Evolutionary conservation across 768 basidiomycete genomes (phyloP).

Genomic region (Termitomyces sp.): DNA sequence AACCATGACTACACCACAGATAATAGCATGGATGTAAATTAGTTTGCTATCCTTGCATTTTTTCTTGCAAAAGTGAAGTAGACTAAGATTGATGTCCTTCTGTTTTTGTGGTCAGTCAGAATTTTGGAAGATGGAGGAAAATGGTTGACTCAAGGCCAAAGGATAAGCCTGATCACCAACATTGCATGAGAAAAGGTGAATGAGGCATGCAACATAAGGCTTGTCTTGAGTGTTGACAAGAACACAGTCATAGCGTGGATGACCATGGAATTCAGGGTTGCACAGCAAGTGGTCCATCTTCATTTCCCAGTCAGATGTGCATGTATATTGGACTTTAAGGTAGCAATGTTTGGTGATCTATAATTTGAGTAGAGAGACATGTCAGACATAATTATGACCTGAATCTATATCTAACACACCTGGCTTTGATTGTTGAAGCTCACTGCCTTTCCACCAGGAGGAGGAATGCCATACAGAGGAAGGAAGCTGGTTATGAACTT

Average conservation of each 20-base stretch:
- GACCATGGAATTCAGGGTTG: not conserved
- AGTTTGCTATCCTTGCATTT: not conserved
- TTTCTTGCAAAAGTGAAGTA: not conserved
- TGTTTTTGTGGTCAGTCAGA: not conserved
- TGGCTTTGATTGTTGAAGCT: not conserved
- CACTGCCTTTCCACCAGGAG: not conserved
- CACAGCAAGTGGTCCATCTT: not conserved
- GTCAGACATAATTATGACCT: not conserved
- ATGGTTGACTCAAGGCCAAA: not conserved
- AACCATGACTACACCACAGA: not conserved
- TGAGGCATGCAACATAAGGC: not conserved
- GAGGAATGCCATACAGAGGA: not conserved
- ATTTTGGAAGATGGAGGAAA: not conserved
- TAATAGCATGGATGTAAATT: not conserved
- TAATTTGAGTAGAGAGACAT: too few species aligned
- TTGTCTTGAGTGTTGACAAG: not conserved
- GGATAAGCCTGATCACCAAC: not conserved
- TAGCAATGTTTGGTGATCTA: not conserved
- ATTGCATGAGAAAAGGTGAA: not conserved
- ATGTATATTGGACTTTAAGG: not conserved
- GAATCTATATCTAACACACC: not conserved
- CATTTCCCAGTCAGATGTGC: not conserved
- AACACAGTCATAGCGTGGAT: not conserved
- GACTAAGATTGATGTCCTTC: not conserved
- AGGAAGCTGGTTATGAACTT: not conserved